Percentiles rank a stretch among this genome's conserved stretches.
These are phyloP conservation scores for Viola odorata DNA, from an alignment of 345 rosid genomes.

Conservation along the genomic window DNA sequence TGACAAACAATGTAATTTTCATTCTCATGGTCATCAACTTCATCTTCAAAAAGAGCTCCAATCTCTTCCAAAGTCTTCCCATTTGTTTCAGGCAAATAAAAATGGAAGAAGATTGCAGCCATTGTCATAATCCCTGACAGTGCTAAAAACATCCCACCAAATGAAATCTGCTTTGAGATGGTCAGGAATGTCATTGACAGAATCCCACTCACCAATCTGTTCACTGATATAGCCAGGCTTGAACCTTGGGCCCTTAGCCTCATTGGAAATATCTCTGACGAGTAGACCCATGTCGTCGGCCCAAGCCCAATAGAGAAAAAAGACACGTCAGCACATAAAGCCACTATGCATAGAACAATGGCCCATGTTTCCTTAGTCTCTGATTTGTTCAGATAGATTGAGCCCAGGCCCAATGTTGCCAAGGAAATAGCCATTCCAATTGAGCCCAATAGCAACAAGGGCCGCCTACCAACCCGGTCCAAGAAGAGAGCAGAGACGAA, in stretches of 20 bases:
- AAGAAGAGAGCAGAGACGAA: conserved; percentile 37
- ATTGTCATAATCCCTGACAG: conserved; percentile 13
- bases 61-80: conserved; percentile 26
- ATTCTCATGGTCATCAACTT: conserved; percentile 3
- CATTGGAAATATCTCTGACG: conserved; percentile 23
- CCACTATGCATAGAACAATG: conserved; percentile 8
- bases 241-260: conserved; percentile 24
- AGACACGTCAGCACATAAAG: conserved; percentile 16
- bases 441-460: conserved; percentile 20
- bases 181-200: conserved; percentile 20
- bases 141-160: conserved; percentile 22
- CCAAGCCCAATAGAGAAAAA: conserved; percentile 23
- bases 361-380: conserved; percentile 11
- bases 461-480: conserved; percentile 48
- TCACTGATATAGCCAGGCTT: conserved; percentile 23
- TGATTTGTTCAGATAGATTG: conserved; percentile 2
- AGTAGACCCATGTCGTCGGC: conserved; percentile 20
- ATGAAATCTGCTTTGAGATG: conserved; percentile 10
- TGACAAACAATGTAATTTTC: neutral
- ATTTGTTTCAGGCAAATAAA: conserved; percentile 21
- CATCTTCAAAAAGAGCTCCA: conserved; percentile 14
- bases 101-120: conserved; percentile 13
- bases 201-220: conserved; percentile 23
- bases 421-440: conserved; percentile 19
- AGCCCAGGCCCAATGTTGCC: conserved; percentile 11